These are phyloP conservation scores for Pestalotiopsis sp. DNA, from an alignment of 2,329 filamentous ascomycete species.

Conservation along the genomic window DNA sequence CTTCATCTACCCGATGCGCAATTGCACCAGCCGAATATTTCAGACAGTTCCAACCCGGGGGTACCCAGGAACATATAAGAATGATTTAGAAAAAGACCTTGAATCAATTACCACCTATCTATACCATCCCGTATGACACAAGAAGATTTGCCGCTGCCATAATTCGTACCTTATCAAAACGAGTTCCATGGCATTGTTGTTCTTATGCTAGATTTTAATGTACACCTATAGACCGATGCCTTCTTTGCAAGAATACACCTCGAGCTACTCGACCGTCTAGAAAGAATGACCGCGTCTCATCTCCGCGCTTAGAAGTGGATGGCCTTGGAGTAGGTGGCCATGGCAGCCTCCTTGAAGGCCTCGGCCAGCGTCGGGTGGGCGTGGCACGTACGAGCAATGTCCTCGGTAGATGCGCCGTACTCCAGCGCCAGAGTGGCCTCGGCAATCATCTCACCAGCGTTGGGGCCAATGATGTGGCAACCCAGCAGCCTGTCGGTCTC, in stretches of 20 bases:
- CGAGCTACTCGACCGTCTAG: constrained; percentile 5
- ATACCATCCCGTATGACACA: constrained; percentile 15
- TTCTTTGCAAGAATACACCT: constrained; percentile 16
- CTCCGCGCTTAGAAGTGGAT: constrained; percentile 78
- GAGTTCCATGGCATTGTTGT: constrained; percentile 16
- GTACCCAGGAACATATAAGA: no score
- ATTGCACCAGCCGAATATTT: no score
- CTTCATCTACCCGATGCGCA: no score
- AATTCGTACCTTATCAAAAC: background rate
- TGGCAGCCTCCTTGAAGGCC: constrained; percentile 99
- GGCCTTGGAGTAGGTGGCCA: constrained; percentile 93
- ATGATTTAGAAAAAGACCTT: background rate
- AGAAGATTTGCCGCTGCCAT: constrained; percentile 4
- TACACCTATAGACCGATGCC: constrained; percentile 37
- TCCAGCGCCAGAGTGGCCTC: constrained; percentile 94
- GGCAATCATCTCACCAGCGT: constrained; percentile 99
- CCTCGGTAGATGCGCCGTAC: constrained; percentile 94
- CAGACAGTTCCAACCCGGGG: no score
- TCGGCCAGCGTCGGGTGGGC: constrained; percentile 95
- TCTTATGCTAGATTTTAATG: constrained; percentile 33
- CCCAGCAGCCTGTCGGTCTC: constrained; percentile 96
- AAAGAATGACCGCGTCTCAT: background rate
- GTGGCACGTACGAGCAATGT: constrained; percentile 92
- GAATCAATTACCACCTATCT: constrained; percentile 11
- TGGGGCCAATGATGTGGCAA: constrained; percentile 93